Base-by-base conservation (phyloP, 2,329 filamentous ascomycete genomes). In the Ustulina deusta region DNA sequence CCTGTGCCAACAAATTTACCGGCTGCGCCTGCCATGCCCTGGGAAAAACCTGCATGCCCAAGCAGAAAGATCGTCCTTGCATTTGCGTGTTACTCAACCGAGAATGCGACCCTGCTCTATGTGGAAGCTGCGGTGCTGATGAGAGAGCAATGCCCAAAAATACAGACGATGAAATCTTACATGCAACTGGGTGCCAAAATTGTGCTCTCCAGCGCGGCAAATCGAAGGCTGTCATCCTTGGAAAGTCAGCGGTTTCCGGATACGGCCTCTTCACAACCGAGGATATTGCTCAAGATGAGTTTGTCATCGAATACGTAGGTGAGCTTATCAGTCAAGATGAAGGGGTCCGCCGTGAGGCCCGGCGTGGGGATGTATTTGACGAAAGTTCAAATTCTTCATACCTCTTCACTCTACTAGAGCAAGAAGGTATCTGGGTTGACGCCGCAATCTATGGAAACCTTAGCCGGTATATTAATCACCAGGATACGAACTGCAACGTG, bases 401-500 rank as follows among this genome's bases (percentile, higher is more conserved):
- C 64, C 82, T 89, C 36, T 89, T 89, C 65, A 89, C 86, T 0
- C 79, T 89, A 1, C 79, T 89, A 17, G 87, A 89, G 65, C 81
- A 86, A 22, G 87, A 89, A 71, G 87, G 87, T 48, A 88, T 87
- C 42, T 89, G 87, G 87, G 86, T 96, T 20, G 93, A 96, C 75
- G 90, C 90, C 6, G 92, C 91, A 22, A 89, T 89, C 48, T 91
- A 91, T 71, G 93, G 93, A 57, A 96, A 95, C 77, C 89, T 94
- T 70, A 90, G 91, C 54, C 89, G 93, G 3, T 96, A 94, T 79
- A 93, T 96, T 78, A 96, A 97, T 78, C 92, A 95, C 73, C 90
- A 91, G 15, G 84, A 84, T 1, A 63, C 70, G 36, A 77, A 91
- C 61, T 89, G 90, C 75, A 88, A 90, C 70, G 87, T 89, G 66